Conservation (phyloP, 129 eudicot species). For the Ambrosia artemisiifolia region DNA sequence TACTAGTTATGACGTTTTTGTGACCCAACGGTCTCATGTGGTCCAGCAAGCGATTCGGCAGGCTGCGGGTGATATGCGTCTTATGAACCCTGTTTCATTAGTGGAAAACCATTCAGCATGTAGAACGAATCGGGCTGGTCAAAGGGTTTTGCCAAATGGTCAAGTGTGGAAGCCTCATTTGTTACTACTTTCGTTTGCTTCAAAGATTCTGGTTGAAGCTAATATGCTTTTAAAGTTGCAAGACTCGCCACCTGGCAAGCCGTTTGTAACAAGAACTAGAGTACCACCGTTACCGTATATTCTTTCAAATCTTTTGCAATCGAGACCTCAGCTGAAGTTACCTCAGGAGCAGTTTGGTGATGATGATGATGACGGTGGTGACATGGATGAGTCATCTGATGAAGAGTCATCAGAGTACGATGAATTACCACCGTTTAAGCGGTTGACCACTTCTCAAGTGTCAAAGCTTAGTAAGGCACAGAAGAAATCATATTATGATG, state of each 20-base stretch:
- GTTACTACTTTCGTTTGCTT: constrained; percentile 84
- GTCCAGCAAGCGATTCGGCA: constrained; percentile 96
- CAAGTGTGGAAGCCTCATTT: constrained; percentile 99
- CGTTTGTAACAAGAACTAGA: constrained; percentile 62
- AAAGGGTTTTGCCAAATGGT: constrained; percentile 94
- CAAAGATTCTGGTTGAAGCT: constrained; percentile 94
- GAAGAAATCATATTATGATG: constrained; percentile 77
- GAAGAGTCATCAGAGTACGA: constrained; percentile 81
- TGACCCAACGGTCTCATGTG: constrained; percentile 91
- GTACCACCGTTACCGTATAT: constrained; percentile 85
- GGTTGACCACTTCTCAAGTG: constrained; percentile 65
- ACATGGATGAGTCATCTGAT: constrained; percentile 61
- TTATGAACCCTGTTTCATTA: constrained; percentile 97
- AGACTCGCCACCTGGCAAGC: constrained; percentile 91
- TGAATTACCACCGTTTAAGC: constrained; percentile 76
- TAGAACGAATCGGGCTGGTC: constrained; percentile 89
- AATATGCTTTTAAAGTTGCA: constrained; percentile 81
- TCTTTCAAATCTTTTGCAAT: constrained; percentile 75
- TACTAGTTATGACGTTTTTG: constrained; percentile 96
- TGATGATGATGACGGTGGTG: constrained; percentile 54
- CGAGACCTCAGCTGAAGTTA: constrained; percentile 79
- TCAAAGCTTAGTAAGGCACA: constrained; percentile 64
- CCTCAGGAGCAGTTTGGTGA: constrained; percentile 88
- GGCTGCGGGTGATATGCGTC: constrained; percentile 99
- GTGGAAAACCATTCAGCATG: constrained; percentile 97